These are phyloP conservation scores for Emericellopsis terricola DNA, from an alignment of 495 filamentous ascomycete genomes.

Conservation along the genomic window DNA sequence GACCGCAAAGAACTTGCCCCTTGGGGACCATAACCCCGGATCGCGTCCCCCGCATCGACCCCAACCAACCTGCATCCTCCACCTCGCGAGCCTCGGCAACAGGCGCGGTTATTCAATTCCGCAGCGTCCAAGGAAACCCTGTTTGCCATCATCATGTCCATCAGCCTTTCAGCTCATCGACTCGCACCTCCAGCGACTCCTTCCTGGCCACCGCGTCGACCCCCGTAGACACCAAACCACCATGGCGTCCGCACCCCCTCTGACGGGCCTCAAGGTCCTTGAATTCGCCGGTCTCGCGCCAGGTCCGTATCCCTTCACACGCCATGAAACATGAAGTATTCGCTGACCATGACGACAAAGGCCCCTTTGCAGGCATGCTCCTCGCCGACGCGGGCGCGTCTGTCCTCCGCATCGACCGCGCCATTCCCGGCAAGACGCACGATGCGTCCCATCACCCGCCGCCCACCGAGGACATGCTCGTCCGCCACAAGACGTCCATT, in stretches of 20 bases:
- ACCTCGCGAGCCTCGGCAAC: no score
- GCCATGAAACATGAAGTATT: background rate
- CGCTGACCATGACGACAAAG: slow-evolving; percentile 20
- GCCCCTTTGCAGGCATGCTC: slow-evolving; percentile 77
- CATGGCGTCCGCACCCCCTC: slow-evolving; percentile 28
- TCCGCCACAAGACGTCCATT: slow-evolving; percentile 63
- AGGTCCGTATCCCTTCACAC: slow-evolving; percentile 27
- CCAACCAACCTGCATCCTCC: no score
- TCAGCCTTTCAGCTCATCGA: no score
- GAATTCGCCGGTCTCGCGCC: slow-evolving; percentile 85
- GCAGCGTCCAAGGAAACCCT: no score
- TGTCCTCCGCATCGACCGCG: slow-evolving; percentile 75
- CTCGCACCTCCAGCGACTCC: no score
- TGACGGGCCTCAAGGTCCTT: slow-evolving; percentile 62
- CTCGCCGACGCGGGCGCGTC: slow-evolving; percentile 77
- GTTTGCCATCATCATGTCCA: no score
- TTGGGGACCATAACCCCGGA: no score
- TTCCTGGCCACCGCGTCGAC: no score
- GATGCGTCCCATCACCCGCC: slow-evolving; percentile 8
- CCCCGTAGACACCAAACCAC: background rate
- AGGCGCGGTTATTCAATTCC: no score
- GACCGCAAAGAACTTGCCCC: no score
- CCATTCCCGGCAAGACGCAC: slow-evolving; percentile 12
- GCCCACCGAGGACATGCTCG: slow-evolving; percentile 45
- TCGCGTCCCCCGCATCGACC: no score